Conservation (phyloP, 1,284 basidiomycete species). For the Porphyrellus sp. region DNA sequence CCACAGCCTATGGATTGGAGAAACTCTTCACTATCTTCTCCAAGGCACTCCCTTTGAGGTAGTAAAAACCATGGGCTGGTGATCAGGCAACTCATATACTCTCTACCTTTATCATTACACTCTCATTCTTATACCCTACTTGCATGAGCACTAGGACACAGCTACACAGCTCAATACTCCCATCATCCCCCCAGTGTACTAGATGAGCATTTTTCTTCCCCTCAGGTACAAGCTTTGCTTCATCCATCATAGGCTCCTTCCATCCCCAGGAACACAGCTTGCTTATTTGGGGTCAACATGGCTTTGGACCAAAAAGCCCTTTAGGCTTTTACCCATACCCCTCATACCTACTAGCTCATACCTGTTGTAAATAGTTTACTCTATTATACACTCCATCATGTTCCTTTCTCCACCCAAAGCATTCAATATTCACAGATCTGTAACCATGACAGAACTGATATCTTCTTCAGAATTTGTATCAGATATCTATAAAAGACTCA, state of each 20-base stretch:
- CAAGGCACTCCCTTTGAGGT: neutral
- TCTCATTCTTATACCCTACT: neutral
- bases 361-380: no score
- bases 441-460: no score
- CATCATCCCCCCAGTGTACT: neutral
- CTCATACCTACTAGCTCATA: no score
- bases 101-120: neutral
- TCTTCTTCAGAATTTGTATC: no score
- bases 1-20: constrained; percentile 6
- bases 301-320: neutral
- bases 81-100: neutral
- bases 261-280: neutral
- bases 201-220: neutral
- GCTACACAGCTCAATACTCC: neutral
- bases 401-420: no score
- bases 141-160: neutral
- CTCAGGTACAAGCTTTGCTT: neutral
- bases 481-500: no score
- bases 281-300: neutral
- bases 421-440: no score
- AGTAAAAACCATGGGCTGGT: constrained; percentile 5
- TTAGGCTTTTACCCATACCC: neutral
- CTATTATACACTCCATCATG: no score
- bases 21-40: constrained; percentile 3
- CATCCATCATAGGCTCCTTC: constrained; percentile 3